Evolutionary conservation across 495 filamentous ascomycete genomes (phyloP).

Genomic region (Pyrenopolyporus hunteri): DNA sequence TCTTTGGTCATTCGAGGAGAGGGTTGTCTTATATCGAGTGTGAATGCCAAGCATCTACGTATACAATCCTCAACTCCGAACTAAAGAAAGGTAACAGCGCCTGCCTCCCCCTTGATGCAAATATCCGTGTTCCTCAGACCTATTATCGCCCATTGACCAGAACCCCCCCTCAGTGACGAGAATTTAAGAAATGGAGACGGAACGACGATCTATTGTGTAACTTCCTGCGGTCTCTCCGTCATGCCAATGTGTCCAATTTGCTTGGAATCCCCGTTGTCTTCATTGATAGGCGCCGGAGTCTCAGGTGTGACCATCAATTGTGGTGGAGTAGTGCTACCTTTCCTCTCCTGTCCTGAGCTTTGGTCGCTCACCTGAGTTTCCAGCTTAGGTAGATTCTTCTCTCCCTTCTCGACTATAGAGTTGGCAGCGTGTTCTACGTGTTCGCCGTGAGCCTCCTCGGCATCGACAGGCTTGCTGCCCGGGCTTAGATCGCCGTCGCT

Average conservation of each 20-base stretch:
- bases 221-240: constrained; percentile 38
- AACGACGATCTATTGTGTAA: constrained; percentile 42
- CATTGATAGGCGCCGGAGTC: constrained; percentile 41
- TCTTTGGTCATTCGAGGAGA: constrained; percentile 8
- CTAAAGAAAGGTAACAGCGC: constrained; percentile 26
- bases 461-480: constrained; percentile 23
- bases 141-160: constrained; percentile 5
- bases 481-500: constrained; percentile 13
- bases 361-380: constrained; percentile 15
- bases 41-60: constrained; percentile 38
- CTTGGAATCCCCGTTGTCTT: constrained; percentile 45
- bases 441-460: constrained; percentile 29
- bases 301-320: constrained; percentile 50
- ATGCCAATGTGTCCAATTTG: constrained; percentile 45
- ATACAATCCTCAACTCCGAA: constrained; percentile 40
- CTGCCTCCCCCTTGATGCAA: constrained; percentile 28
- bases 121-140: constrained; percentile 33
- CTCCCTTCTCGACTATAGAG: background rate
- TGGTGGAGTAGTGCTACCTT: constrained; percentile 32
- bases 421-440: constrained; percentile 35
- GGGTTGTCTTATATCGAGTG: constrained; percentile 21
- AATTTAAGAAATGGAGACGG: background rate
- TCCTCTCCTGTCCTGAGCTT: constrained; percentile 2
- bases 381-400: constrained; percentile 9
- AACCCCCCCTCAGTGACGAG: background rate